Evolutionary conservation across 179 eudicot genomes (phyloP).

Genomic region (Dionaea muscipula): DNA sequence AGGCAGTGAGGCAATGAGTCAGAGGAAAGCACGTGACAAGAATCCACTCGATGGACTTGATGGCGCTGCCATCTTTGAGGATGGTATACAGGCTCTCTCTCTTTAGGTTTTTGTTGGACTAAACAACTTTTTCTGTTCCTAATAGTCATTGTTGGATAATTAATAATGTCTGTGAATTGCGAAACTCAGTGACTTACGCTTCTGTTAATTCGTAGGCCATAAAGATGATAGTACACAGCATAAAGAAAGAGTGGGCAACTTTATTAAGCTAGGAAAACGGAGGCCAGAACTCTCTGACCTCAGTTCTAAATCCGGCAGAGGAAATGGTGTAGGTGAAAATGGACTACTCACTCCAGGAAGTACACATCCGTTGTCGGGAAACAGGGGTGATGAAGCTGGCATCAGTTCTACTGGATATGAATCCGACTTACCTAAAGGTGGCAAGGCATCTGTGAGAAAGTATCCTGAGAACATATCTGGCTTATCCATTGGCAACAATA

Average conservation of each 20-base stretch:
- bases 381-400: constrained; percentile 25
- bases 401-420: constrained; percentile 20
- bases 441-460: constrained; percentile 31
- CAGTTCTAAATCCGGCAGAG: constrained; percentile 26
- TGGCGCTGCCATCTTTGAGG: constrained; percentile 26
- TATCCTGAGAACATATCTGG: constrained; percentile 30
- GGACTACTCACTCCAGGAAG: constrained; percentile 31
- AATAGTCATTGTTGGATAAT: too few relatives aligned
- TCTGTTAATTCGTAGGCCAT: constrained; percentile 30
- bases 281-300: constrained; percentile 26
- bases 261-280: constrained; percentile 51
- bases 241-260: constrained; percentile 34
- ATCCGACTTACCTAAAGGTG: constrained; percentile 31
- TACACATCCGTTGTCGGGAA: constrained; percentile 20
- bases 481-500: constrained; percentile 23
- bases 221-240: constrained; percentile 24
- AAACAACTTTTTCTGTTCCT: too few relatives aligned
- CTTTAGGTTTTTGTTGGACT: too few relatives aligned
- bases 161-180: background rate
- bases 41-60: constrained; percentile 15
- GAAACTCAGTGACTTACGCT: background rate
- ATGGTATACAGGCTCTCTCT: constrained; percentile 10
- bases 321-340: constrained; percentile 21
- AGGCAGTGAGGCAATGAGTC: constrained; percentile 51
- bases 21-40: constrained; percentile 24